Evolutionary conservation across 768 basidiomycete genomes (phyloP).

Genomic region (Collybiopsis confluens): DNA sequence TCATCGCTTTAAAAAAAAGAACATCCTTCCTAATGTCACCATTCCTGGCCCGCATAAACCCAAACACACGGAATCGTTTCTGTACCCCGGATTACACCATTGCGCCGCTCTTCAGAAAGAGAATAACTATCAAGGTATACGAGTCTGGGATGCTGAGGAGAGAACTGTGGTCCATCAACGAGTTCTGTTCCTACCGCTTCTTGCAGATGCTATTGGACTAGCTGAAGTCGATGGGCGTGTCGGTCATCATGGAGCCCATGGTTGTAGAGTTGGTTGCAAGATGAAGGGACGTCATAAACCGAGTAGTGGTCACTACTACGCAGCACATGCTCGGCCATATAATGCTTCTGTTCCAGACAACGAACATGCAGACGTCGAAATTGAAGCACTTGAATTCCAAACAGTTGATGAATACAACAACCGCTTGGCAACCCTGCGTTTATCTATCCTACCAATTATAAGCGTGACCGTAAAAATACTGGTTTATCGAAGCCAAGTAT

Average conservation of each 20-base stretch:
- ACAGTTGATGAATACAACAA: slow-evolving; percentile 10
- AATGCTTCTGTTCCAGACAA: neutral
- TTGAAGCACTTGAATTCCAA: neutral
- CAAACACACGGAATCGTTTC: slow-evolving; percentile 23
- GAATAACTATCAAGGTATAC: slow-evolving; percentile 15
- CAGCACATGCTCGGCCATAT: slow-evolving; percentile 2
- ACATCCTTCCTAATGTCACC: slow-evolving; percentile 20
- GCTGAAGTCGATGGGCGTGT: slow-evolving; percentile 20
- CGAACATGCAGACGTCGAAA: neutral
- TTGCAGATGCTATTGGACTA: slow-evolving; percentile 22
- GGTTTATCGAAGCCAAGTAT: slow-evolving; percentile 33
- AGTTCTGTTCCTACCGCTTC: slow-evolving; percentile 14
- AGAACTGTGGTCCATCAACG: slow-evolving; percentile 5
- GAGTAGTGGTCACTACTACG: slow-evolving; percentile 7
- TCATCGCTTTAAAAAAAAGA: slow-evolving; percentile 22
- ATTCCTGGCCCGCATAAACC: slow-evolving; percentile 24
- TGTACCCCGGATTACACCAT: slow-evolving; percentile 28
- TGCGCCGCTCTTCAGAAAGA: slow-evolving; percentile 22
- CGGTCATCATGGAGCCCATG: slow-evolving; percentile 18
- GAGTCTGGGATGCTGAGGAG: slow-evolving; percentile 17
- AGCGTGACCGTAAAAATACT: slow-evolving; percentile 22
- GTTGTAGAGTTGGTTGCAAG: slow-evolving; percentile 22
- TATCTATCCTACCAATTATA: slow-evolving; percentile 21
- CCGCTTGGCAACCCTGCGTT: slow-evolving; percentile 14
- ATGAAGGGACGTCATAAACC: slow-evolving; percentile 22